A percentile compares a stretch with the other conserved stretches of the same genome.
These are phyloP conservation scores for Fusarium sp. DNA, from an alignment of 2,329 filamentous ascomycete genomes.

Conservation along the genomic window DNA sequence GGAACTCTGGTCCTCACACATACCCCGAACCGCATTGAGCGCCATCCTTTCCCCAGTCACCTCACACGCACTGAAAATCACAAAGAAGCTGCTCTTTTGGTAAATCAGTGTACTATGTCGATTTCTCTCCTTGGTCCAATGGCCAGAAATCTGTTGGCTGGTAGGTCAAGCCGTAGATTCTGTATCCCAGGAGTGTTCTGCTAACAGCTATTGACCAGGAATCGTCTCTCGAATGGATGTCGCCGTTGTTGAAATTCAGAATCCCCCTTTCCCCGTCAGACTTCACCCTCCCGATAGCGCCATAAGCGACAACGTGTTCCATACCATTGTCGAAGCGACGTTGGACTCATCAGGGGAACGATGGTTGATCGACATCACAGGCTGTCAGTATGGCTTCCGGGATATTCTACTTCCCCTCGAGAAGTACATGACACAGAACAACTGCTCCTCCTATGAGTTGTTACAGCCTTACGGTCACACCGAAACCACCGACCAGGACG, in stretches of 20 bases:
- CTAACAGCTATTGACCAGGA: slow-evolving; percentile 3
- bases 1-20: slow-evolving; percentile 13
- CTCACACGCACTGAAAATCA: slow-evolving; percentile 10
- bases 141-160: slow-evolving; percentile 12
- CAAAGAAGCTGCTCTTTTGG: slow-evolving; percentile 17
- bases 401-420: slow-evolving; percentile 21
- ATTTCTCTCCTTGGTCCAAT: slow-evolving; percentile 20
- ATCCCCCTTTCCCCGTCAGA: slow-evolving; percentile 7
- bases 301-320: background rate
- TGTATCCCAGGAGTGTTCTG: too few species aligned
- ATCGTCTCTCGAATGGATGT: background rate
- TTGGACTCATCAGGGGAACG: background rate
- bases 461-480: slow-evolving; percentile 1
- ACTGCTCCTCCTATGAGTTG: background rate
- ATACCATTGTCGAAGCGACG: slow-evolving; percentile 6
- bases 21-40: background rate
- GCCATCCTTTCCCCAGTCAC: slow-evolving; percentile 10
- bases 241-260: background rate
- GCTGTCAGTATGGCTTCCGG: slow-evolving; percentile 32
- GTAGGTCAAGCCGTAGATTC: background rate
- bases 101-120: slow-evolving; percentile 9
- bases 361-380: slow-evolving; percentile 30
- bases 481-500: slow-evolving; percentile 26
- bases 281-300: slow-evolving; percentile 8
- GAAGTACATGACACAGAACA: slow-evolving; percentile 15